These are phyloP conservation scores for Phytopythium montanum DNA, from an alignment of 352 stramenopile genomes.

Conservation along the genomic window DNA sequence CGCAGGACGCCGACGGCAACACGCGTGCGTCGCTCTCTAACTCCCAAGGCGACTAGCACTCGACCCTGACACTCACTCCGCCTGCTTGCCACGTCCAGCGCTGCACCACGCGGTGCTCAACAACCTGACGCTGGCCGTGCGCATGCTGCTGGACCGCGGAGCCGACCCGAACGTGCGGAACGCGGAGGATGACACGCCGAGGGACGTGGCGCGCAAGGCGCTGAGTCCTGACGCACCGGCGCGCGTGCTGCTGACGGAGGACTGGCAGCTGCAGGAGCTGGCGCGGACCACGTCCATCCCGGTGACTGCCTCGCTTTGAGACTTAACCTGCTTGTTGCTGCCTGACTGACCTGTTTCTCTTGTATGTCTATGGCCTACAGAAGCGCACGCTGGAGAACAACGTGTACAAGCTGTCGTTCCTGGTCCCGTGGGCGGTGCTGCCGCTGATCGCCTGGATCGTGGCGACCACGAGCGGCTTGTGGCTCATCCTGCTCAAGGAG, in stretches of 20 bases:
- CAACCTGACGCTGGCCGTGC: conserved; percentile 56
- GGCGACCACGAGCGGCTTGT: conserved; percentile 21
- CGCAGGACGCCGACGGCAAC: conserved; percentile 59
- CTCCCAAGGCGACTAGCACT: too few relatives aligned
- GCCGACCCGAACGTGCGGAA: conserved; percentile 48
- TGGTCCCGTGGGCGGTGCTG: conserved; percentile 69
- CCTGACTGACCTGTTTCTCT: neutral
- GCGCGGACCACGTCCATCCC: conserved; percentile 30
- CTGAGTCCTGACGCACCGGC: conserved; percentile 34
- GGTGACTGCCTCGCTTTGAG: conserved; percentile 16
- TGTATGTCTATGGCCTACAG: conserved; percentile 10
- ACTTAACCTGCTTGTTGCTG: neutral
- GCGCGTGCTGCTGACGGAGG: conserved; percentile 49
- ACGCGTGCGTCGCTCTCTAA: conserved; percentile 34
- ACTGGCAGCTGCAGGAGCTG: conserved; percentile 48
- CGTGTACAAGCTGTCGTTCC: conserved; percentile 70
- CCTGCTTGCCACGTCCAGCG: conserved; percentile 17
- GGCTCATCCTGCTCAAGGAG: conserved; percentile 37
- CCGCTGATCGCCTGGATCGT: conserved; percentile 40
- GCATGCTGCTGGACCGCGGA: conserved; percentile 60
- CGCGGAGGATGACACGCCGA: conserved; percentile 37
- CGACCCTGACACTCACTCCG: too few relatives aligned
- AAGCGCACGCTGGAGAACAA: conserved; percentile 62
- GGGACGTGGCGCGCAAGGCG: conserved; percentile 32
- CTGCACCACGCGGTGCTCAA: conserved; percentile 64